phyloP scores from a whole-genome alignment of 2,329 filamentous ascomycete genomes.

The Pseudopithomyces chartarum region DNA sequence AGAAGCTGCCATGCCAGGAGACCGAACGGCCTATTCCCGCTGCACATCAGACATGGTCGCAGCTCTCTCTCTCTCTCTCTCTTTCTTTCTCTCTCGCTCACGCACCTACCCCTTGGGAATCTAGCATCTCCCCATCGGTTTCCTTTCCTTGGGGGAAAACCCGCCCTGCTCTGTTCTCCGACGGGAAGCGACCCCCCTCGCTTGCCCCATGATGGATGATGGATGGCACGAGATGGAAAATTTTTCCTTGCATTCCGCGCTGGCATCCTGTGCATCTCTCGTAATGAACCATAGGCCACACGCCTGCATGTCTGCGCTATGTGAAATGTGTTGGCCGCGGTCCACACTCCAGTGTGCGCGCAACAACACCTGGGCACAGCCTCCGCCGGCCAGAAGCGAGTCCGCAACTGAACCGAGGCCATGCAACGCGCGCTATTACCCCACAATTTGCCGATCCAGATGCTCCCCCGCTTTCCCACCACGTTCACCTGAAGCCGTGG shows the following conservation, averaged over 20 bases:
- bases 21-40: conserved; percentile 2
- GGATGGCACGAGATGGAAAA: conserved; percentile 27
- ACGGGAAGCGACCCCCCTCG: conserved; percentile 4
- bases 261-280: conserved; percentile 21
- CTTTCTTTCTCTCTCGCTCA: background rate
- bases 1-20: conserved; percentile 18
- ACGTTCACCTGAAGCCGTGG: conserved; percentile 31
- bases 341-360: conserved; percentile 11
- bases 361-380: conserved; percentile 20
- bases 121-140: too few relatives aligned
- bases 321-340: conserved; percentile 19
- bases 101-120: too few relatives aligned
- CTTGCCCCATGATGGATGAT: background rate
- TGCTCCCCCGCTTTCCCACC: conserved; percentile 43
- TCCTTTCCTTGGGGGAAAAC: too few relatives aligned
- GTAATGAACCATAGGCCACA: conserved; percentile 19
- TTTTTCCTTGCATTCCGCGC: conserved; percentile 24
- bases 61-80: conserved; percentile 5
- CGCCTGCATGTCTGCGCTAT: conserved; percentile 13
- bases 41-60: conserved; percentile 5
- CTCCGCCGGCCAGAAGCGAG: conserved; percentile 29
- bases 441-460: conserved; percentile 43
- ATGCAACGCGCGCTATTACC: conserved; percentile 38
- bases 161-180: too few relatives aligned
- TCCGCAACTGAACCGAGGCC: conserved; percentile 27